A percentile compares a stretch with the other conserved stretches of the same genome.
Evolutionary conservation across 257 asterid species (phyloP).

Genomic region (Scutellaria galericulata): DNA sequence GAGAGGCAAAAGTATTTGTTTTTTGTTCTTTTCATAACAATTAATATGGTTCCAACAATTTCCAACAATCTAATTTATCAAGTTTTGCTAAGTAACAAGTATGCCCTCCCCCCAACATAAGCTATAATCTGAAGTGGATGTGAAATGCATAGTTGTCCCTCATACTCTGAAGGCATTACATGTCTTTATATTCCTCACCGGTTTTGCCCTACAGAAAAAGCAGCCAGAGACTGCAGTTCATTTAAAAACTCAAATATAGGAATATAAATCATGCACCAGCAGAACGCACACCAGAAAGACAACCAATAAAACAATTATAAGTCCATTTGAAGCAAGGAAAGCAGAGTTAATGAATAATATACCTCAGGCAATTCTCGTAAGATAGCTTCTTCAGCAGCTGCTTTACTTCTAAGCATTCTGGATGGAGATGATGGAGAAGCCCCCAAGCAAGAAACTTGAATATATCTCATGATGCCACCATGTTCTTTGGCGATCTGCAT

Average conservation of each 20-base stretch:
- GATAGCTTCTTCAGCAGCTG: constrained; percentile 92
- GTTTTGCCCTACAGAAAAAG: constrained; percentile 1
- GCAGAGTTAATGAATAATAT: constrained; percentile 21
- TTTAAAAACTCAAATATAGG: not conserved
- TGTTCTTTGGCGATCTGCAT: constrained; percentile 92
- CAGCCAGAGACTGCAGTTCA: not conserved
- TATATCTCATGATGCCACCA: constrained; percentile 91
- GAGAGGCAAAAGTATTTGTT: too few species aligned
- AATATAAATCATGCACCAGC: constrained; percentile 20
- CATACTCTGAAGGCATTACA: not conserved
- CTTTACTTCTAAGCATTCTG: constrained; percentile 84
- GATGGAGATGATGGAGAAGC: constrained; percentile 84
- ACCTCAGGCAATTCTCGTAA: constrained; percentile 81
- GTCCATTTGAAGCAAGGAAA: constrained; percentile 25
- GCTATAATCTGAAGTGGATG: too few species aligned
- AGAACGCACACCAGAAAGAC: not conserved
- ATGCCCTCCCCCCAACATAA: not conserved
- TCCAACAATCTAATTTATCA: too few species aligned
- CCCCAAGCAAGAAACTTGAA: constrained; percentile 91
- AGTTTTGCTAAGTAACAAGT: not conserved
- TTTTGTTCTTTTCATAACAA: too few species aligned
- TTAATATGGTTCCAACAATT: too few species aligned
- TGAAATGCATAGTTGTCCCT: not conserved
- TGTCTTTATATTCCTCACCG: constrained; percentile 4
- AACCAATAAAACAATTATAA: constrained; percentile 4